These are phyloP conservation scores for Alternaria sp. DNA, from an alignment of 2,329 filamentous ascomycete species.

Conservation along the genomic window DNA sequence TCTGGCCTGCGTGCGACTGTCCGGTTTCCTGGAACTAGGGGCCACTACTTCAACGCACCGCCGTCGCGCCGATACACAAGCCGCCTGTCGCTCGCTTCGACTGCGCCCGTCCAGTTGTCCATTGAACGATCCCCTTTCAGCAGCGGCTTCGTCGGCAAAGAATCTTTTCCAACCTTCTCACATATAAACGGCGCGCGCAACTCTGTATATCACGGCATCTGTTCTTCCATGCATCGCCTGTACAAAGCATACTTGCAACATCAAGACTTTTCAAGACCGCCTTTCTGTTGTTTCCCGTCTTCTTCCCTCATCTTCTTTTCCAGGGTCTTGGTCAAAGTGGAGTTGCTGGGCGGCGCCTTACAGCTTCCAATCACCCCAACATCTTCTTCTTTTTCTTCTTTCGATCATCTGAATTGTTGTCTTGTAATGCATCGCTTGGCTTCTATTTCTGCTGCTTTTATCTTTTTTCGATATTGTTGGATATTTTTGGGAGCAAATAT, in stretches of 20 bases:
- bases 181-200: constrained; percentile 23
- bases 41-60: not conserved
- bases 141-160: constrained; percentile 12
- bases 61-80: not conserved
- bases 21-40: not conserved
- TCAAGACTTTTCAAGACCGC: not conserved
- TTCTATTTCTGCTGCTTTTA: not conserved
- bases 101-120: not conserved
- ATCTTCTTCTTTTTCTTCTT: not conserved
- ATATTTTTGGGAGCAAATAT: not conserved
- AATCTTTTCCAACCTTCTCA: constrained; percentile 8
- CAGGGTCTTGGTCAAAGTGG: not conserved
- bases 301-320: not conserved
- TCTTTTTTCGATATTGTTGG: not conserved
- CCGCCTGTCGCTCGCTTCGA: not conserved
- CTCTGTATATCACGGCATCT: constrained; percentile 34
- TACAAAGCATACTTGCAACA: constrained; percentile 20
- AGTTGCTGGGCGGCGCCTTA: not conserved
- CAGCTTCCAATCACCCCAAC: not conserved
- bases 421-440: constrained; percentile 1
- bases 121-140: constrained; percentile 8
- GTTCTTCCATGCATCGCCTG: constrained; percentile 29
- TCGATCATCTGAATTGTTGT: not conserved
- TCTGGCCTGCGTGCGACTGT: not conserved
- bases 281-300: not conserved